A percentile compares a stretch with the other conserved stretches of the same genome.
These are phyloP conservation scores for Basipetospora chlamydospora DNA, from an alignment of 2,329 filamentous ascomycete species.

Conservation along the genomic window DNA sequence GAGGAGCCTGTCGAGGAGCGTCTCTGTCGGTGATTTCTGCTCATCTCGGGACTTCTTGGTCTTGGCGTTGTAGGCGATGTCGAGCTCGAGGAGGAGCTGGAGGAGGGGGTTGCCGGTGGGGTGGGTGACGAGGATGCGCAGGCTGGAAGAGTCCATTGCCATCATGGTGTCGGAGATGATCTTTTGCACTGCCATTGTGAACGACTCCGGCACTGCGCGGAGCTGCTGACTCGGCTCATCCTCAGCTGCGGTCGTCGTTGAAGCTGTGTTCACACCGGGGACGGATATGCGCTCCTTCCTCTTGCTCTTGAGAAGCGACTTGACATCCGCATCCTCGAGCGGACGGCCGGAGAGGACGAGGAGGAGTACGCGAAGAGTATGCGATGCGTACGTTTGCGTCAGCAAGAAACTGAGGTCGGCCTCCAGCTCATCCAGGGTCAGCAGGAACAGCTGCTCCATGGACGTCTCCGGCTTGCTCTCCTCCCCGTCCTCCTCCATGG, in stretches of 20 bases:
- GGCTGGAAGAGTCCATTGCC: conserved; percentile 61
- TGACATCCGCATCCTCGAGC: conserved; percentile 52
- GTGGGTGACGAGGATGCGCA: conserved; percentile 74
- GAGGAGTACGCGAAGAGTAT: conserved; percentile 73
- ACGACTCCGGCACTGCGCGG: conserved; percentile 61
- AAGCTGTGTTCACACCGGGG: conserved; percentile 30
- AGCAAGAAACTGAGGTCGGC: conserved; percentile 69
- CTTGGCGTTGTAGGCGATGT: conserved; percentile 58
- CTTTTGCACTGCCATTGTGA: conserved; percentile 62
- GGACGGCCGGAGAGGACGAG: conserved; percentile 75
- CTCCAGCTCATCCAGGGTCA: conserved; percentile 77
- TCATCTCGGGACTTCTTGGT: conserved; percentile 45
- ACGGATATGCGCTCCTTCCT: conserved; percentile 75
- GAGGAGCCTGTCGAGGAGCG: conserved; percentile 62
- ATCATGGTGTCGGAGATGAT: conserved; percentile 66
- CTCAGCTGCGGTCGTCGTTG: no score
- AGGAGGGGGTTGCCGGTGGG: conserved; percentile 83
- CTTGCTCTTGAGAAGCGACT: conserved; percentile 74
- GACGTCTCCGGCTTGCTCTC: conserved; percentile 18
- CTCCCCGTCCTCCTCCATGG: conserved; percentile 26
- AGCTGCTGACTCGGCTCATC: conserved; percentile 28
- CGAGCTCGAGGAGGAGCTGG: conserved; percentile 79
- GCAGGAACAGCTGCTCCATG: conserved; percentile 76
- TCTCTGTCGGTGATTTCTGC: conserved; percentile 19
- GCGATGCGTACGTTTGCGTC: conserved; percentile 80